Evolutionary conservation across 208 protist species (phyloP).

Genomic region (Leishmania martiniquensis): DNA sequence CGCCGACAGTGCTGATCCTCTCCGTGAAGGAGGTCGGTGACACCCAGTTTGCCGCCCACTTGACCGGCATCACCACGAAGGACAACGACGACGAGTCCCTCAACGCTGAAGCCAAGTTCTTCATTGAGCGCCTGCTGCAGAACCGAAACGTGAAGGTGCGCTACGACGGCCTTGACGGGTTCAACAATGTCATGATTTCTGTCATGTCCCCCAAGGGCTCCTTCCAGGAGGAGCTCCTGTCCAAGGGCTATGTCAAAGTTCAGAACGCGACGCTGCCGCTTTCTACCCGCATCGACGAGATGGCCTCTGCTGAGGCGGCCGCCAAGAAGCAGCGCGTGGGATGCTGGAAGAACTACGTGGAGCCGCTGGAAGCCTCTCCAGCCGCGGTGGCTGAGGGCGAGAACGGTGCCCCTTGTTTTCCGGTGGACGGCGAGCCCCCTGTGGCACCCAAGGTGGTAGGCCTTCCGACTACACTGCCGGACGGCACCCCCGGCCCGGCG

Average conservation of each 20-base stretch:
- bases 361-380: slow-evolving; percentile 15
- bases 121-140: slow-evolving; percentile 77
- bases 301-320: slow-evolving; percentile 61
- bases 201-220: slow-evolving; percentile 79
- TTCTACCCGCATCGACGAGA: slow-evolving; percentile 40
- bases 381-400: slow-evolving; percentile 6
- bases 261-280: slow-evolving; percentile 58
- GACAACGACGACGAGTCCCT: slow-evolving; percentile 50
- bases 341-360: slow-evolving; percentile 73
- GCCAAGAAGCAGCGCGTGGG: slow-evolving; percentile 60
- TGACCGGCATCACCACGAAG: slow-evolving; percentile 81
- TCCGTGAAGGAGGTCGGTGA: slow-evolving; percentile 54
- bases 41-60: slow-evolving; percentile 71
- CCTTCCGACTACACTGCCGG: slow-evolving; percentile 48
- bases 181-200: slow-evolving; percentile 81
- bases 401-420: slow-evolving; percentile 8
- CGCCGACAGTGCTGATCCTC: slow-evolving; percentile 55
- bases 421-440: background rate
- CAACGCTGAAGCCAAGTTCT: slow-evolving; percentile 58
- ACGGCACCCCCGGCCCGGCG: slow-evolving; percentile 43
- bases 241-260: slow-evolving; percentile 74
- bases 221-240: slow-evolving; percentile 90
- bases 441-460: slow-evolving; percentile 32
- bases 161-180: slow-evolving; percentile 79
- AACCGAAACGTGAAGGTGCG: slow-evolving; percentile 84